Evolutionary conservation across 331 rosid species (phyloP), one percentile per base, ranked within the genome.

Genomic region (Stylosanthes scabra): DNA sequence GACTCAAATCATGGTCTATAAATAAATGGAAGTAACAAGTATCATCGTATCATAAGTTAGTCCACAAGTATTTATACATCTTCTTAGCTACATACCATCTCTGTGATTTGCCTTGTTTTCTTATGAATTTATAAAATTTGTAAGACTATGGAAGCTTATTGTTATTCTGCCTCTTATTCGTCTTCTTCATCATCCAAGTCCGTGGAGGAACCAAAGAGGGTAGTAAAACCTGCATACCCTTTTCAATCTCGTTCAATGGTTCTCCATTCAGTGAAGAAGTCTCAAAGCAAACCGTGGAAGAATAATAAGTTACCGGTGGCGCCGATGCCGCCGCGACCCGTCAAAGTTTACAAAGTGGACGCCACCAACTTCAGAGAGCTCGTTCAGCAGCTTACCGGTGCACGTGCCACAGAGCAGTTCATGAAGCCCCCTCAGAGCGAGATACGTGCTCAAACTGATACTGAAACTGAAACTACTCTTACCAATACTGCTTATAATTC

Each of bases 301-400:
- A n/a, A n/a, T n/a, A 93, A 31, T 31, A 31, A 89, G 66, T 46
- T 74, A 44, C 94, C 87, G 0, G 75, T 85, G 40, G 97, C 96
- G 0, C 94, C 97, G 2, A 51, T 85, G 68, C 89, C 89, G 4
- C 95, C 90, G 7, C 80, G 81, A 2, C 86, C 85, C 1, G 84
- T 82, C 1, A 78, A 82, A 47, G 82, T 93, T 3, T 93, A 89
- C 89, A 83, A 84, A 66, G 95, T 93, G 2, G 96, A 91, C 15
- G 87, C 91, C n/a, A 8, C 86, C 9, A 85, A 93, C 87, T 93
- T 93, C 82, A 59, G 87, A 29, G 83, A 82, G 37, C 79, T 93
- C 7, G 98, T 91, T 55, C 97, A 91, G 71, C 80, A 77, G 6
- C 97, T 93, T 42, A 93, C 98, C 13, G 83, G 93, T 46, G 88